Percentiles rank a stretch among this genome's conserved stretches.
Conservation (phyloP, 352 stramenopile genomes). For the Phytopythium delawarense region DNA sequence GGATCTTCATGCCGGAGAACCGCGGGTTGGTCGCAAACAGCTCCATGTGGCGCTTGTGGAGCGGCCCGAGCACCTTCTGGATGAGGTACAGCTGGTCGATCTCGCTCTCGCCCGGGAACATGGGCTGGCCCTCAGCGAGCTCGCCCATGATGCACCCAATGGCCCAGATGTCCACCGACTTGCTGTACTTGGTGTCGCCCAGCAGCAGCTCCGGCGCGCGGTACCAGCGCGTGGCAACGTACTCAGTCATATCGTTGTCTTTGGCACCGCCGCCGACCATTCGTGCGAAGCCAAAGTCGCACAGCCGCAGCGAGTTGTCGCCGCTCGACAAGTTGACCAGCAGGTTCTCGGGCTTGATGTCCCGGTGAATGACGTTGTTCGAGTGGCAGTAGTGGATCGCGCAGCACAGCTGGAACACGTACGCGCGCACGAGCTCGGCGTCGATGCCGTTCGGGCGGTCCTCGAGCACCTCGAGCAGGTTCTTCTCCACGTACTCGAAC, state of each 20-base stretch:
- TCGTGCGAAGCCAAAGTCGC: constrained; percentile 97
- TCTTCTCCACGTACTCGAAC: constrained; percentile 98
- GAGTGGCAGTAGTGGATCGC: constrained; percentile 97
- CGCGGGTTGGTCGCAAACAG: constrained; percentile 89
- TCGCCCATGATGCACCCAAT: constrained; percentile 98
- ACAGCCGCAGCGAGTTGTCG: constrained; percentile 96
- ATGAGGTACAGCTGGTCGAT: constrained; percentile 99
- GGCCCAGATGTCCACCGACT: constrained; percentile 94
- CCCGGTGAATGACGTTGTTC: constrained; percentile 96
- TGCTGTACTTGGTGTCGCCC: constrained; percentile 98
- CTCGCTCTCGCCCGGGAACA: constrained; percentile 98
- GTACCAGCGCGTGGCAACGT: constrained; percentile 99
- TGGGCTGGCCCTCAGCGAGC: constrained; percentile 94
- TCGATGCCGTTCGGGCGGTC: constrained; percentile 87
- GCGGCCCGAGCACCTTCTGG: constrained; percentile 97
- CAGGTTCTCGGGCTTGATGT: constrained; percentile 99
- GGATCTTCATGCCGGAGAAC: constrained; percentile 91
- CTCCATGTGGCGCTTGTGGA: constrained; percentile 90
- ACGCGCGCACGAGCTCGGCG: constrained; percentile 94
- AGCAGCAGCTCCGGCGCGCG: constrained; percentile 98
- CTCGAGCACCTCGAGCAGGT: constrained; percentile 94
- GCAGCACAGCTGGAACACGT: constrained; percentile 97
- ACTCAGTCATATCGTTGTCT: constrained; percentile 95
- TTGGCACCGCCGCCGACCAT: constrained; percentile 69
- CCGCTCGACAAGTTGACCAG: constrained; percentile 93